Percentiles rank a stretch among this genome's conserved stretches.
Conservation (phyloP, 139 green algal species). For the Coccomyxa sp. region DNA sequence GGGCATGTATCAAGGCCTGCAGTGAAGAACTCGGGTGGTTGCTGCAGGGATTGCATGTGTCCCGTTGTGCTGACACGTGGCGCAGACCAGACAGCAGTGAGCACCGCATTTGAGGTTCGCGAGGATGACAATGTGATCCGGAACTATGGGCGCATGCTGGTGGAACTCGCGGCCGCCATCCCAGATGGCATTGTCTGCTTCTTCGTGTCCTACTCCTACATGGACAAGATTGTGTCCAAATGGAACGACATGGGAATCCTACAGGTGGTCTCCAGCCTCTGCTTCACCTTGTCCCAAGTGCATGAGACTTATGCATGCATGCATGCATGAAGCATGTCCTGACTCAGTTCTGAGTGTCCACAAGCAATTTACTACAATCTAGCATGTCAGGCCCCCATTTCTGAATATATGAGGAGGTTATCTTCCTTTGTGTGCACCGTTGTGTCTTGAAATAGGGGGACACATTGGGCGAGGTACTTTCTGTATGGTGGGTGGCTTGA, state of each 20-base stretch:
- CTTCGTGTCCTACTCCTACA: conserved; percentile 98
- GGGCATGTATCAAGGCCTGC: not conserved
- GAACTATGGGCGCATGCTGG: conserved; percentile 93
- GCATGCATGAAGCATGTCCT: not conserved
- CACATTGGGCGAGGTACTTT: too few species aligned
- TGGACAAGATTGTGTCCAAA: conserved; percentile 88
- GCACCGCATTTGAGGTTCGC: conserved; percentile 90
- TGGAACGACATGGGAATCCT: conserved; percentile 97
- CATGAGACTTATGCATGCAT: not conserved
- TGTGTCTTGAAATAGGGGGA: too few species aligned
- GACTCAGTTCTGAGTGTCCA: not conserved
- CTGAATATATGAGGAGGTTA: too few species aligned
- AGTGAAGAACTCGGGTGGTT: not conserved
- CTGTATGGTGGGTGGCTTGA: too few species aligned
- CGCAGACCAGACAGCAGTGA: conserved; percentile 87
- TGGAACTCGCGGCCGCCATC: conserved; percentile 82
- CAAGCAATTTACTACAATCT: too few species aligned
- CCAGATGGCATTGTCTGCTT: conserved; percentile 96
- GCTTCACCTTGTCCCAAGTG: not conserved
- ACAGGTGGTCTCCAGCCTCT: conserved; percentile 18
- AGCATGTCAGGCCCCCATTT: too few species aligned
- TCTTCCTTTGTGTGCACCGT: too few species aligned
- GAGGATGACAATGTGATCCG: conserved; percentile 57
- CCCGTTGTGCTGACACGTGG: conserved; percentile 91
- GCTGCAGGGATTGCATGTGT: conserved; percentile 85